These are phyloP conservation scores for Barnettozyma salicaria DNA, from an alignment of 805 yeast genomes.

Conservation along the genomic window DNA sequence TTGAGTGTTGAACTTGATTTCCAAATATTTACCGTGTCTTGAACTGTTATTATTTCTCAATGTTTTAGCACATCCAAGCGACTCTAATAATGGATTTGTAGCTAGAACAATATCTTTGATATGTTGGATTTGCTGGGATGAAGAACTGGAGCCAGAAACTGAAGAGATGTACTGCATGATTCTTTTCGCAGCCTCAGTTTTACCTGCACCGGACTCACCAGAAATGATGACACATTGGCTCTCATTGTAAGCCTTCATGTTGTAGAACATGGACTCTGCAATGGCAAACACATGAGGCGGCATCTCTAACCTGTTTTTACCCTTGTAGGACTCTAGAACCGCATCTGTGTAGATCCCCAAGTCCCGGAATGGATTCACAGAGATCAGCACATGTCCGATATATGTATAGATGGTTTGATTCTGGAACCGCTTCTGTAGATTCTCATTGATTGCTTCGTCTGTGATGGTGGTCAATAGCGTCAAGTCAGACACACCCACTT, in stretches of 20 bases:
- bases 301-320: conserved; percentile 90
- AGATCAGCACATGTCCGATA: conserved; percentile 89
- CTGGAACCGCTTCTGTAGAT: conserved; percentile 80
- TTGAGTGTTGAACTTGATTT: conserved; percentile 74
- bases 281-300: conserved; percentile 98
- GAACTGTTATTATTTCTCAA: conserved; percentile 84
- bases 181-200: conserved; percentile 96
- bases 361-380: conserved; percentile 95
- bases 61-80: conserved; percentile 93
- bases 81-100: conserved; percentile 86
- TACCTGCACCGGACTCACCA: conserved; percentile 98
- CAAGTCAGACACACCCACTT: conserved; percentile 96
- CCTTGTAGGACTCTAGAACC: conserved; percentile 69
- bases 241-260: conserved; percentile 88
- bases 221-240: conserved; percentile 96
- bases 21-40: conserved; percentile 89
- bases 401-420: conserved; percentile 89
- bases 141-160: conserved; percentile 63
- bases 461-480: conserved; percentile 83
- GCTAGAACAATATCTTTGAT: conserved; percentile 98
- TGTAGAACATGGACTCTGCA: conserved; percentile 95
- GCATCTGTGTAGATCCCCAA: conserved; percentile 89
- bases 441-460: conserved; percentile 89
- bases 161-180: conserved; percentile 96
- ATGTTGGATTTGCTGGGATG: conserved; percentile 66